phyloP scores from a whole-genome alignment of 23 red algal species.

The Gracilaria domingensis region DNA sequence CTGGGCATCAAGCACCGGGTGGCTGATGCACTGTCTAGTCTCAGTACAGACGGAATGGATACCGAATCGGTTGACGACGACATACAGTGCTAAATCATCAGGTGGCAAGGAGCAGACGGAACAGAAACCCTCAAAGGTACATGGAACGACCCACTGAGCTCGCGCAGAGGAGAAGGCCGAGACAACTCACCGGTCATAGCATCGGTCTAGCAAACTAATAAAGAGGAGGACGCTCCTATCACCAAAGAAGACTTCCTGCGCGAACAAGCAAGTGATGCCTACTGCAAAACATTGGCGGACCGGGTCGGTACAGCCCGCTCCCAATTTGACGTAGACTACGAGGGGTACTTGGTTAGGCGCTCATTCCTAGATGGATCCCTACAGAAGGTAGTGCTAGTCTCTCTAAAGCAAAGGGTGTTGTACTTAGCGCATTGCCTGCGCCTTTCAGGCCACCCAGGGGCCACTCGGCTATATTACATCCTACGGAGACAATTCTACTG shows the following conservation, averaged over 20 bases:
- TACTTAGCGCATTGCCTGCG: no score
- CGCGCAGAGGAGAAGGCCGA: no score
- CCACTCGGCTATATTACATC: no score
- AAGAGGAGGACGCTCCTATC: slow-evolving; percentile 15
- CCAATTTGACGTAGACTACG: background rate
- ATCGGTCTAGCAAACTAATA: background rate
- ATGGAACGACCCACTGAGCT: background rate
- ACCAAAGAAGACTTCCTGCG: background rate
- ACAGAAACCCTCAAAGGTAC: background rate
- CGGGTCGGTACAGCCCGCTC: background rate
- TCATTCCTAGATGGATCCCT: background rate
- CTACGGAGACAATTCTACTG: slow-evolving; percentile 23
- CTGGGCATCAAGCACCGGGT: background rate
- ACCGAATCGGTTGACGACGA: slow-evolving; percentile 1
- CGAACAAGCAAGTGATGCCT: slow-evolving; percentile 6
- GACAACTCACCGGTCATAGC: background rate
- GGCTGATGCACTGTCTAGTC: slow-evolving; percentile 4
- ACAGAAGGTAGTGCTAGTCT: background rate
- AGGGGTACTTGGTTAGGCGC: background rate
- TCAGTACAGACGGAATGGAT: background rate
- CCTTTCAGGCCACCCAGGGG: no score
- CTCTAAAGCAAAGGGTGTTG: no score
- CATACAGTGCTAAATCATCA: background rate
- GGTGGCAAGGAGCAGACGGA: background rate
- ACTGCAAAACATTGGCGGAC: background rate